These are phyloP conservation scores for Epichloe hybrida DNA, from an alignment of 2,329 filamentous ascomycete species.

Conservation along the genomic window DNA sequence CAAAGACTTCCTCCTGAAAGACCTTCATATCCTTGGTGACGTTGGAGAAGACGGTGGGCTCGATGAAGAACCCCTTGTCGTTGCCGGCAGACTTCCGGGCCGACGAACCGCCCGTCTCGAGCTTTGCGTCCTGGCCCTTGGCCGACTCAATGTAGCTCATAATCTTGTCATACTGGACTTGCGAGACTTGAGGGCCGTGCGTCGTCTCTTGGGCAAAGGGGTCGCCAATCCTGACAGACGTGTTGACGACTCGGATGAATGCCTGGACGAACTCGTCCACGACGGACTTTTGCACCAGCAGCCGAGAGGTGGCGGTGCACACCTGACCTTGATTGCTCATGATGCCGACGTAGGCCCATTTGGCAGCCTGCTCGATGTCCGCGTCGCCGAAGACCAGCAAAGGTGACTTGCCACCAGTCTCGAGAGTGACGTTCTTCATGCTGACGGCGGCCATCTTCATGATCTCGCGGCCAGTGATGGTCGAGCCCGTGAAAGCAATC, in stretches of 20 bases:
- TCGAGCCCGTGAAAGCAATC: slow-evolving; percentile 68
- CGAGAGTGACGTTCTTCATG: slow-evolving; percentile 52
- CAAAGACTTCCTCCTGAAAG: slow-evolving; percentile 34
- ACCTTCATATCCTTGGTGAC: slow-evolving; percentile 29
- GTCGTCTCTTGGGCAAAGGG: slow-evolving; percentile 57
- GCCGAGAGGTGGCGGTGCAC: slow-evolving; percentile 50
- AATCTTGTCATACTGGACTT: slow-evolving; percentile 56
- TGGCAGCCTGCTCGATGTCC: slow-evolving; percentile 54
- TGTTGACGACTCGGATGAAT: slow-evolving; percentile 46
- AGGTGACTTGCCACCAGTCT: slow-evolving; percentile 55
- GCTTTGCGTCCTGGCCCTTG: slow-evolving; percentile 55
- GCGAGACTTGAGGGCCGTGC: slow-evolving; percentile 63
- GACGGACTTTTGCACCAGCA: slow-evolving; percentile 48
- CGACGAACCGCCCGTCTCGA: slow-evolving; percentile 48
- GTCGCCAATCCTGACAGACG: slow-evolving; percentile 52
- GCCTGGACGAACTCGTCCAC: slow-evolving; percentile 49
- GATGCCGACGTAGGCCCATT: slow-evolving; percentile 36
- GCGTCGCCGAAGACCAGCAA: slow-evolving; percentile 52
- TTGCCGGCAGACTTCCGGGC: slow-evolving; percentile 17
- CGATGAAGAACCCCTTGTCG: slow-evolving; percentile 32
- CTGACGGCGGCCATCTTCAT: slow-evolving; percentile 62
- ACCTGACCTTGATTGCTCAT: slow-evolving; percentile 52
- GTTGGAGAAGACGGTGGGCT: slow-evolving; percentile 31
- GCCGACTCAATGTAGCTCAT: slow-evolving; percentile 56
- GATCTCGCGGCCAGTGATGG: slow-evolving; percentile 56